A percentile compares a stretch with the other conserved stretches of the same genome.
Conservation (phyloP, 2,329 filamentous ascomycete species). For the Xylaria sp. region DNA sequence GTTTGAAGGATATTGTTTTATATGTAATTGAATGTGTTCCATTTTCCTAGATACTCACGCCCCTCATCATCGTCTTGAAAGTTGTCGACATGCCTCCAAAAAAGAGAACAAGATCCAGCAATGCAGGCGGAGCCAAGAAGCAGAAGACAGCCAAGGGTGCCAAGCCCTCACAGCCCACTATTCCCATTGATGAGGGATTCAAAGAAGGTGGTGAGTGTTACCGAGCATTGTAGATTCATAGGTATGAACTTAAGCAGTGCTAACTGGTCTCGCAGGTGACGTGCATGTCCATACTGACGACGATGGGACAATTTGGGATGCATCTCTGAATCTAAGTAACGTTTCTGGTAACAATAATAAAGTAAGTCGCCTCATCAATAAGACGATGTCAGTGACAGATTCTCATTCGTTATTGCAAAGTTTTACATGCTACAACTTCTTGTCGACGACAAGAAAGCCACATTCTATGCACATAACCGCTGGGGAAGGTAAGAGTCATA, state of each 20-base stretch:
- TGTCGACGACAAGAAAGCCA: slow-evolving; percentile 27
- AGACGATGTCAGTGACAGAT: background rate
- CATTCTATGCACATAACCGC: slow-evolving; percentile 33
- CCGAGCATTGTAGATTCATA: background rate
- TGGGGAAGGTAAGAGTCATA: slow-evolving; percentile 35
- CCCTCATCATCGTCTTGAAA: background rate
- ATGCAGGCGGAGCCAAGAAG: slow-evolving; percentile 31
- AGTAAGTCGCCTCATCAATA: background rate
- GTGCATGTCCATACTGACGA: slow-evolving; percentile 36
- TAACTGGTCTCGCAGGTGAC: slow-evolving; percentile 23
- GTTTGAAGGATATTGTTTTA: background rate
- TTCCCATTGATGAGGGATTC: slow-evolving; percentile 38
- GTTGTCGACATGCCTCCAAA: slow-evolving; percentile 24
- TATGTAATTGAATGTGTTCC: background rate
- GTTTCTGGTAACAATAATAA: slow-evolving; percentile 40
- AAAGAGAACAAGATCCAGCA: slow-evolving; percentile 28
- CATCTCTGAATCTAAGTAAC: slow-evolving; percentile 37
- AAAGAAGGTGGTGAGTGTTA: slow-evolving; percentile 33
- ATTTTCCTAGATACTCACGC: background rate
- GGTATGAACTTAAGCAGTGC: background rate
- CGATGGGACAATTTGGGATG: slow-evolving; percentile 36
- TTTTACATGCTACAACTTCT: slow-evolving; percentile 40
- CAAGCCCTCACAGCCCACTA: slow-evolving; percentile 31
- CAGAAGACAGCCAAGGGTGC: slow-evolving; percentile 35
- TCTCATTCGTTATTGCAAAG: slow-evolving; percentile 1